Conservation (phyloP, 176 grass and related monocot species). For the Triticum urartu region DNA sequence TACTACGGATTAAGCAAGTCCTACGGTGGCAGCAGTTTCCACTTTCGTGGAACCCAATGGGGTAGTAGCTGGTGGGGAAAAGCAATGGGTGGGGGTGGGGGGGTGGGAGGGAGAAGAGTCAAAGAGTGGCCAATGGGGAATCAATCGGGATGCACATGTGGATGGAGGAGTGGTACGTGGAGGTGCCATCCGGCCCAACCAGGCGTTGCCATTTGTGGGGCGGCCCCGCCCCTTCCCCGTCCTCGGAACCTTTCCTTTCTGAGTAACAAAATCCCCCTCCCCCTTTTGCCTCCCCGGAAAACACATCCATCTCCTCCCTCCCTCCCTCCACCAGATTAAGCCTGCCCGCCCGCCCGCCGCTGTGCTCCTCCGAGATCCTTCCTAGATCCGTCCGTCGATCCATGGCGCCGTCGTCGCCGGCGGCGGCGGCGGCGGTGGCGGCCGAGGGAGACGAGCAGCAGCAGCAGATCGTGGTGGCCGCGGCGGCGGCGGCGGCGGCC, state of each 20-base stretch:
- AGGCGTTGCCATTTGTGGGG: slow-evolving; percentile 59
- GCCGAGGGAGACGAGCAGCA: not conserved
- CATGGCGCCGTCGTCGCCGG: not conserved
- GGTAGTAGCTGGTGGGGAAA: not conserved
- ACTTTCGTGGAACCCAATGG: not conserved
- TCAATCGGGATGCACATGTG: not conserved
- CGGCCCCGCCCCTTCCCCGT: not conserved
- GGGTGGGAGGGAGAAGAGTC: too few relatives aligned
- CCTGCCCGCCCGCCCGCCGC: not conserved
- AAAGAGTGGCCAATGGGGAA: not conserved
- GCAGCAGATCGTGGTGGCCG: not conserved
- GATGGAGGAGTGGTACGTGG: not conserved
- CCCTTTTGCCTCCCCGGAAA: not conserved
- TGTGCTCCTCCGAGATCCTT: not conserved
- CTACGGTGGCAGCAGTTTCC: not conserved
- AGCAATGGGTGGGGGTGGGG: too few relatives aligned
- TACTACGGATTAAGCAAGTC: not conserved
- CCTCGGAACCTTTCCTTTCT: slow-evolving; percentile 47
- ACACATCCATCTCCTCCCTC: not conserved
- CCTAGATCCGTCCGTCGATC: not conserved
- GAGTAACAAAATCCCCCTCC: slow-evolving; percentile 31
- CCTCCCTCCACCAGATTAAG: slow-evolving; percentile 19
- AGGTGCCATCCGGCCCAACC: not conserved
- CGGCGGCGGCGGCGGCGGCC: not conserved
- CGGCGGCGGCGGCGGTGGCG: not conserved